Percentiles rank a stretch among this genome's conserved stretches.
Conservation (phyloP, 1,139 yeast genomes). For the Hyphopichia fennica region DNA sequence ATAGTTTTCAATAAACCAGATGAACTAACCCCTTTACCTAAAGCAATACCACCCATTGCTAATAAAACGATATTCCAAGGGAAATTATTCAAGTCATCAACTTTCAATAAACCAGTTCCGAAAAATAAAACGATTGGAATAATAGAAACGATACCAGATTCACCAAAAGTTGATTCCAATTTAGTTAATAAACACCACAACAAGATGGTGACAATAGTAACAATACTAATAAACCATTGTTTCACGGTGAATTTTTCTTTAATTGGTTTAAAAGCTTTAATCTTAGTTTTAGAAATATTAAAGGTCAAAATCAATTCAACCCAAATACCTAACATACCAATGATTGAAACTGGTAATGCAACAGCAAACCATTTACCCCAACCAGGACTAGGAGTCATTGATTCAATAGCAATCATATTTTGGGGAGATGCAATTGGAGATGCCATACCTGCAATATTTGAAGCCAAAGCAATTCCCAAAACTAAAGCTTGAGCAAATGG, state of each 20-base stretch:
- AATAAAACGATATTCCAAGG: conserved; percentile 91
- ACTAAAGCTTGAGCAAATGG: conserved; percentile 81
- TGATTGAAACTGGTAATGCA: conserved; percentile 72
- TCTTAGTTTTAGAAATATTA: conserved; percentile 50
- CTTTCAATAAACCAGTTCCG: conserved; percentile 80
- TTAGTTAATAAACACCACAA: conserved; percentile 81
- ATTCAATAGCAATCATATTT: conserved; percentile 82
- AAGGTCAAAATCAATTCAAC: conserved; percentile 65
- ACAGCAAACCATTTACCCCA: conserved; percentile 95
- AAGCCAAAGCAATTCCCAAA: conserved; percentile 86
- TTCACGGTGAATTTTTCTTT: conserved; percentile 69
- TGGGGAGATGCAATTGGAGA: conserved; percentile 97
- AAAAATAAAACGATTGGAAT: conserved; percentile 82
- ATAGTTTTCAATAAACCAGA: conserved; percentile 82
- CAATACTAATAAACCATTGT: conserved; percentile 67
- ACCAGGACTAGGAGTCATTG: conserved; percentile 87
- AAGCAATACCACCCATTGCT: conserved; percentile 96
- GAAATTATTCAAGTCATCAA: conserved; percentile 88
- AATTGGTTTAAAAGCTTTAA: conserved; percentile 60
- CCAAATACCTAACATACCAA: conserved; percentile 71
- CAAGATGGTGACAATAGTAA: conserved; percentile 68
- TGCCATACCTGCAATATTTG: conserved; percentile 94
- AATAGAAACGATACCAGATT: conserved; percentile 85
- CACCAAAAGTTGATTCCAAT: conserved; percentile 73
- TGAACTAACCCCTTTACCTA: conserved; percentile 88